Evolutionary conservation across 2,329 filamentous ascomycete genomes (phyloP).

Genomic region (Microthyrium microscopicum): DNA sequence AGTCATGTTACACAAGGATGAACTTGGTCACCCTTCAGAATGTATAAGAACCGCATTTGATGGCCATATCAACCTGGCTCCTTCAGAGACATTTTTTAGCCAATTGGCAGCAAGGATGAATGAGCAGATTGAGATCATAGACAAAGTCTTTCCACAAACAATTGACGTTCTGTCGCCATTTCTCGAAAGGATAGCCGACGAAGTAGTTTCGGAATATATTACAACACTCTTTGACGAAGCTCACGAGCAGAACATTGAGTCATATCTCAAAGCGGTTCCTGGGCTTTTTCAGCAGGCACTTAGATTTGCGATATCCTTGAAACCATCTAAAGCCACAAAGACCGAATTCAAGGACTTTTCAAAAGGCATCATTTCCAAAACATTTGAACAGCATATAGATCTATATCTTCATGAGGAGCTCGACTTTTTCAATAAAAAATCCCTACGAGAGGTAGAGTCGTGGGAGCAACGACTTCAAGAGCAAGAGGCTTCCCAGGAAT

Average conservation of each 20-base stretch:
- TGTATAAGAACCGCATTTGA: conserved; percentile 55
- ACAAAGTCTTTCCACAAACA: conserved; percentile 61
- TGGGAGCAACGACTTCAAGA: conserved; percentile 91
- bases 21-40: conserved; percentile 59
- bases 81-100: conserved; percentile 69
- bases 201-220: conserved; percentile 69
- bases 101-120: conserved; percentile 58
- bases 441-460: conserved; percentile 57
- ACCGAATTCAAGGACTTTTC: conserved; percentile 47
- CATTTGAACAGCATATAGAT: conserved; percentile 89
- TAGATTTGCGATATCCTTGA: conserved; percentile 56
- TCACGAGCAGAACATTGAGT: conserved; percentile 55
- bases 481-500: conserved; percentile 79
- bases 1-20: conserved; percentile 49
- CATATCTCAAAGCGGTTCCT: conserved; percentile 73
- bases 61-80: conserved; percentile 56
- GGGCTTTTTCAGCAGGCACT: conserved; percentile 76
- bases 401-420: conserved; percentile 85
- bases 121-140: conserved; percentile 65
- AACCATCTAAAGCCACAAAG: conserved; percentile 46
- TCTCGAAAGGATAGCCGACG: conserved; percentile 66
- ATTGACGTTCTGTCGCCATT: conserved; percentile 60
- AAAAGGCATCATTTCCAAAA: conserved; percentile 46
- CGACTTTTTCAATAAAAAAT: conserved; percentile 63
- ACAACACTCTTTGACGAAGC: conserved; percentile 76